Evolutionary conservation across 345 rosid species (phyloP), one percentile per base, ranked within the genome.

Genomic region (Populus euphratica): DNA sequence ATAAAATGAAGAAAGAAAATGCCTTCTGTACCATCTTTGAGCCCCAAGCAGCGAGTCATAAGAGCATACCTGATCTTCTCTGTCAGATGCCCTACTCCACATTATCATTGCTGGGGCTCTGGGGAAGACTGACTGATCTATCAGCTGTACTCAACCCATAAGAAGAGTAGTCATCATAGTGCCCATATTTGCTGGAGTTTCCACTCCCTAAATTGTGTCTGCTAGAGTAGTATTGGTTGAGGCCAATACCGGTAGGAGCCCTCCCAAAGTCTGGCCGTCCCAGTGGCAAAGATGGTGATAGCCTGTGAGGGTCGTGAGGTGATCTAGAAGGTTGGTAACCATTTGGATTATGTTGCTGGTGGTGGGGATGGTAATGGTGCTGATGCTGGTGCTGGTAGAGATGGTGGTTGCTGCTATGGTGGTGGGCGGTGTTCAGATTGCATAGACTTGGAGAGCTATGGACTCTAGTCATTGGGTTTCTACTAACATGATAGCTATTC

Each of bases 391-490:
- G 89, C 74, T 77, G 88, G 61, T 80, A 68, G 43, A 73, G 35
- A 64, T 70, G 69, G 17, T 73, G 86, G 11, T 35, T 79, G 69
- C 14, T 76, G 52, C 71, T 79, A 41, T 78, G 81, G 21, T 71
- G 79, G 16, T 25, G 80, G 27, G 69, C n/a, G 39, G 27, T 73
- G 74, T 44, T 77, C 27, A 87, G 86, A 68, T 77, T 84, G 77
- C 79, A 80, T 6, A 94, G 91, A 81, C 84, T 87, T 3, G 97
- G 97, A 18, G 94, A 88, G 77, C 98, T 94, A 1, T 72, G 84
- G n/a, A 93, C 97, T 84, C 68, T 91, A 75, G 79, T 91, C 90
- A 94, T 76, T 0, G 84, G 73, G 79, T 76, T 80, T 72, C 85
- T 74, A 17, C 80, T 83, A 16, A 43, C 73, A 1, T 71, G 86